Evolutionary conservation across 768 basidiomycete genomes (phyloP).

Genomic region (Amanita pseudoporphyria): DNA sequence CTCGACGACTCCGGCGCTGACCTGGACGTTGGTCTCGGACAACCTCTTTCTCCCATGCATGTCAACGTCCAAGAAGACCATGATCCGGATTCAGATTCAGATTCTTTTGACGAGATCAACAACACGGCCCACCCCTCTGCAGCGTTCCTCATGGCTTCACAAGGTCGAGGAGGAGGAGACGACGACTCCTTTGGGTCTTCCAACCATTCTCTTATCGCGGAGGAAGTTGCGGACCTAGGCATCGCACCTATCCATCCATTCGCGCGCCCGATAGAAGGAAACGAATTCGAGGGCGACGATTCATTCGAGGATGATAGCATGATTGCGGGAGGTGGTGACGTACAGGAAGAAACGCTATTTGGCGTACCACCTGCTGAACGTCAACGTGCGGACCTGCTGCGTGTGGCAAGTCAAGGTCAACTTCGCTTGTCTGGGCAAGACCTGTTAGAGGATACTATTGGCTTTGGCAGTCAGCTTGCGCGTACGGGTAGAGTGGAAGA

Average conservation of each 20-base stretch:
- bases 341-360: constrained; percentile 61
- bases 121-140: constrained; percentile 58
- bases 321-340: constrained; percentile 20
- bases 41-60: background rate
- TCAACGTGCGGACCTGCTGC: constrained; percentile 16
- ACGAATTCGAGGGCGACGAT: constrained; percentile 44
- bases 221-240: constrained; percentile 27
- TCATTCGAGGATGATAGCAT: constrained; percentile 38
- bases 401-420: constrained; percentile 15
- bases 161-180: constrained; percentile 30
- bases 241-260: constrained; percentile 52
- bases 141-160: constrained; percentile 59
- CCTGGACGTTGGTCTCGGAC: background rate
- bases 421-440: constrained; percentile 56
- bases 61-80: constrained; percentile 2
- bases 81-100: constrained; percentile 32
- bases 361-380: constrained; percentile 52
- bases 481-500: constrained; percentile 44
- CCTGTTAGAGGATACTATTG: constrained; percentile 53
- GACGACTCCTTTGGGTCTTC: constrained; percentile 48
- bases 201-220: constrained; percentile 44
- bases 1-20: background rate
- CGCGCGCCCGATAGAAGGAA: constrained; percentile 30
- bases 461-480: constrained; percentile 44
- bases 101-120: constrained; percentile 48